phyloP scores from a whole-genome alignment of 2,329 filamentous ascomycete genomes.

The Cordyceps pruinosa region DNA sequence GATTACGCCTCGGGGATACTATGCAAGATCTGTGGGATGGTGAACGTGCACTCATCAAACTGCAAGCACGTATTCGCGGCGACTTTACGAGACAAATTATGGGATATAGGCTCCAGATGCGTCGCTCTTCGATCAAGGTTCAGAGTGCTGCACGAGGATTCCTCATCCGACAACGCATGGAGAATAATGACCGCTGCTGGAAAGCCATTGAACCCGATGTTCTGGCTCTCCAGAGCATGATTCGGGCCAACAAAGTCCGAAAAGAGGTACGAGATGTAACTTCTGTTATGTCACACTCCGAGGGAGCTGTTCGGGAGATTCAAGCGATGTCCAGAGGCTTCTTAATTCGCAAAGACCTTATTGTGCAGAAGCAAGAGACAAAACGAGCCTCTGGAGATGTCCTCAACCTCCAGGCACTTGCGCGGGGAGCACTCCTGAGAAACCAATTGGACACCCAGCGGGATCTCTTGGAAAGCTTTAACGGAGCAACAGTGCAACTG shows the following conservation, averaged over 20 bases:
- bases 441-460: constrained; percentile 48
- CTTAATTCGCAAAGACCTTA: constrained; percentile 52
- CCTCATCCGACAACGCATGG: constrained; percentile 58
- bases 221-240: constrained; percentile 73
- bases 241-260: constrained; percentile 61
- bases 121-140: constrained; percentile 67
- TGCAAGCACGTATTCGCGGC: constrained; percentile 82
- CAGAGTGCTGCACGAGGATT: constrained; percentile 75
- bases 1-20: constrained; percentile 67
- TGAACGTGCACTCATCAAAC: constrained; percentile 68
- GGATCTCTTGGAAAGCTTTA: constrained; percentile 43
- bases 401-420: constrained; percentile 55
- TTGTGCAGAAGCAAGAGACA: constrained; percentile 50
- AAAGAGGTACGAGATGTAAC: constrained; percentile 48
- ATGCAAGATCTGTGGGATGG: constrained; percentile 90
- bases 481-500: constrained; percentile 44
- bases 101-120: constrained; percentile 77
- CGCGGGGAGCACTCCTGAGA: constrained; percentile 60
- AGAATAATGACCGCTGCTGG: constrained; percentile 59
- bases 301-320: constrained; percentile 57
- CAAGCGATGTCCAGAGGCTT: constrained; percentile 62
- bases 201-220: constrained; percentile 65
- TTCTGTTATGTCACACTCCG: constrained; percentile 55
- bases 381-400: constrained; percentile 45
- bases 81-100: constrained; percentile 81